phyloP scores from a whole-genome alignment of 768 basidiomycete genomes.

The Lactarius quietus region DNA sequence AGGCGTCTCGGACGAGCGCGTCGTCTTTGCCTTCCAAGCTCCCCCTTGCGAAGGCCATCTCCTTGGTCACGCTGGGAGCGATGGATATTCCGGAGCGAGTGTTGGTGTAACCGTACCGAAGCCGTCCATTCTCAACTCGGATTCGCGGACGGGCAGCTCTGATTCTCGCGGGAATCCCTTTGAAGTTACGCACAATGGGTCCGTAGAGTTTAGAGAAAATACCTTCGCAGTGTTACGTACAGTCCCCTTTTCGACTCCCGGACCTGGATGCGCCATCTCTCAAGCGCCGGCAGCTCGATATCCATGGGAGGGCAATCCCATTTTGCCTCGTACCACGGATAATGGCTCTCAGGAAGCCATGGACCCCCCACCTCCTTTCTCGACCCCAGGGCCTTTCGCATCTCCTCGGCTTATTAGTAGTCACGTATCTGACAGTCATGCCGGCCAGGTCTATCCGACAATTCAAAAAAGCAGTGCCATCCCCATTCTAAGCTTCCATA shows the following conservation, averaged over 20 bases:
- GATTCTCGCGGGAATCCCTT: neutral
- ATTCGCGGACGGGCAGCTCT: neutral
- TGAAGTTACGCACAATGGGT: neutral
- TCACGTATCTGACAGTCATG: neutral
- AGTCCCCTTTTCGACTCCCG: conserved; percentile 22
- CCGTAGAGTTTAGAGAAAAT: neutral
- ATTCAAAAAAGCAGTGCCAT: neutral
- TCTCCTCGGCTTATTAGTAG: neutral
- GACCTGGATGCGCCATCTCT: conserved; percentile 9
- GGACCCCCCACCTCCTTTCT: conserved; percentile 30
- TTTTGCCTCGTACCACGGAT: neutral
- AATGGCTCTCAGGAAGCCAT: neutral
- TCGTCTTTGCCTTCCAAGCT: conserved; percentile 23
- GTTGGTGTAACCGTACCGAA: neutral
- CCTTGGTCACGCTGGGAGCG: neutral
- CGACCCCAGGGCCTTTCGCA: conserved; percentile 46
- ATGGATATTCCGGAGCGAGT: neutral
- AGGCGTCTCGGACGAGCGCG: conserved; percentile 10
- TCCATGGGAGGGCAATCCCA: neutral
- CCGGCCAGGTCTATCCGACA: conserved; percentile 13
- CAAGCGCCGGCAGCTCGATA: neutral
- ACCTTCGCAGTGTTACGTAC: neutral
- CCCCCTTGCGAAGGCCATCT: neutral
- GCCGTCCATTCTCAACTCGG: neutral
- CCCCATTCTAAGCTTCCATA: neutral